Base-by-base conservation (phyloP, 352 stramenopile genomes). In the Pythium guiyangense region DNA sequence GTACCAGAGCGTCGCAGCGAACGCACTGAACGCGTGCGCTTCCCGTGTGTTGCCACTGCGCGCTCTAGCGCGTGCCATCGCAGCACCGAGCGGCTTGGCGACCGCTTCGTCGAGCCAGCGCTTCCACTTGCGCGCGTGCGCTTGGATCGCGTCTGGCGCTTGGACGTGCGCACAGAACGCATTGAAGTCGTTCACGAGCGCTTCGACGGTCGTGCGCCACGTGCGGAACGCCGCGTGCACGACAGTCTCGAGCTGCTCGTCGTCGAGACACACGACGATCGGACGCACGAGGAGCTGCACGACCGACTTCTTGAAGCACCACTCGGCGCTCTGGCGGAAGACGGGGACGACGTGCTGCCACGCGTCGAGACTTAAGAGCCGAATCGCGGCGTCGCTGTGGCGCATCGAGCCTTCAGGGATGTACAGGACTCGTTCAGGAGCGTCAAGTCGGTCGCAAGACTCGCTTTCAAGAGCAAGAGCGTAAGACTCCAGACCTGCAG, bases 271-370 rank as follows among this genome's bases (percentile, higher is more conserved):
- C 14, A 70, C 50, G 9, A 78, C 52, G 6, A 87, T 69, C 10
- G 80, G 80, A 26, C 66, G 68, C 27, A 73, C 47, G 20, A 90
- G 57, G 34, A 90, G 65, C 59, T 70, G 60, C 2, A 88, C 57
- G 6, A 86, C 56, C 0, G 67, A 63, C 22, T 77, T 79, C 52
- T 86, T 81, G 49, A 87, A 84, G 12, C 87, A 44, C 80, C 80
- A 90, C 12, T 74, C 61, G 2, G 71, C 52, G 31, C 57, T 76
- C 17, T 69, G 49, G 20, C 66, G 77, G 49, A 88, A 86, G 20
- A 86, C 66, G 17, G 65, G 53, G 2, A 82, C 64, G 3, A 90
- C 46, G n/a, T 69, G 49, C 17, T 55, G 49, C 80, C 80, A 90
- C 31, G 59, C 67, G 52, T 86, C 66, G 58, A 88, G 72, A 20